phyloP scores from a whole-genome alignment of 441 rosid species.

The Populus hybrid region DNA sequence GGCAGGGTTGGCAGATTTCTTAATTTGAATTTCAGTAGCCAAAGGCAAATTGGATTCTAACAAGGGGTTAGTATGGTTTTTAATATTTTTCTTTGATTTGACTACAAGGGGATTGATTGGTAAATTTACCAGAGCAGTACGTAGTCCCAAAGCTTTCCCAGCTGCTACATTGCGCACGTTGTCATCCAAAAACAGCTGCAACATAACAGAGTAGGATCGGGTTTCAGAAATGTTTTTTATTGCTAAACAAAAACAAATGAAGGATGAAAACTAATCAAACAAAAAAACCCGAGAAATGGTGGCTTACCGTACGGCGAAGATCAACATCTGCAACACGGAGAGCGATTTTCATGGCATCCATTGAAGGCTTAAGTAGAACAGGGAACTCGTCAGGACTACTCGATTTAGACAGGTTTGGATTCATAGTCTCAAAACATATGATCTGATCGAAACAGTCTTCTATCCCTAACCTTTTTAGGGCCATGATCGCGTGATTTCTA shows the following conservation, averaged over 20 bases:
- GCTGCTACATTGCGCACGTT: slow-evolving; percentile 60
- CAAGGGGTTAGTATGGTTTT: not conserved
- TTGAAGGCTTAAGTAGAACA: slow-evolving; percentile 71
- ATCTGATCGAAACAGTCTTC: slow-evolving; percentile 76
- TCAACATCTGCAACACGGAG: slow-evolving; percentile 55
- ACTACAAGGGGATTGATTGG: not conserved
- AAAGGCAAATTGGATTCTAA: not conserved
- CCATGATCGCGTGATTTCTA: too few species aligned
- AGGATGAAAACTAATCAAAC: too few species aligned
- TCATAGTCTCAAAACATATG: slow-evolving; percentile 78
- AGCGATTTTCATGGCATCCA: slow-evolving; percentile 68
- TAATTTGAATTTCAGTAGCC: not conserved
- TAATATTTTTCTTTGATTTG: not conserved
- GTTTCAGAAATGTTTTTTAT: not conserved
- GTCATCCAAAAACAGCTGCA: slow-evolving; percentile 80
- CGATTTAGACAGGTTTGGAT: slow-evolving; percentile 54
- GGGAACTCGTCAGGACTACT: slow-evolving; percentile 63
- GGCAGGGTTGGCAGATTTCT: not conserved
- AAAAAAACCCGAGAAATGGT: not conserved
- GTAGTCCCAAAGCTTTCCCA: slow-evolving; percentile 70
- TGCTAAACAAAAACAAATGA: not conserved
- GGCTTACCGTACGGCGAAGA: slow-evolving; percentile 55
- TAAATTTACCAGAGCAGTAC: slow-evolving; percentile 55
- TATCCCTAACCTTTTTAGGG: slow-evolving; percentile 50
- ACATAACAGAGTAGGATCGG: not conserved